phyloP scores from a whole-genome alignment of 1,284 basidiomycete species.

The Cronartium ribicola region DNA sequence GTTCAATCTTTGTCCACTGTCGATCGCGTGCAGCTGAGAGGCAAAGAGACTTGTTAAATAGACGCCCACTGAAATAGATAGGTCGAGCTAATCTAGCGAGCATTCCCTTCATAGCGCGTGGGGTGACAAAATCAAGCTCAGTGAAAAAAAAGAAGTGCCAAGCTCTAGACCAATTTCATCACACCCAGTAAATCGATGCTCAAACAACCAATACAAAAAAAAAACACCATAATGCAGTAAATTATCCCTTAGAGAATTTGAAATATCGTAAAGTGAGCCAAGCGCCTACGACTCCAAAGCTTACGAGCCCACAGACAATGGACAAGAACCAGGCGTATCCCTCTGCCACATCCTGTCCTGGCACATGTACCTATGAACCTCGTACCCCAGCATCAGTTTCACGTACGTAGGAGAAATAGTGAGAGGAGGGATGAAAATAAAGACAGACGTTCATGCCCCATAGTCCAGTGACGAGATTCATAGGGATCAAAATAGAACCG shows the following conservation, averaged over 20 bases:
- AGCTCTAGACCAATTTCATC: too few species aligned
- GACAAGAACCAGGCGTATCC: constrained; percentile 48
- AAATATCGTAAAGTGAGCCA: constrained; percentile 45
- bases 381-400: neutral
- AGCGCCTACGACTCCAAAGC: constrained; percentile 46
- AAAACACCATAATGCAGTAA: too few species aligned
- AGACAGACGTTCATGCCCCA: constrained; percentile 76
- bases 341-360: constrained; percentile 65
- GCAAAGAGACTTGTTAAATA: too few species aligned
- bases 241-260: constrained; percentile 21
- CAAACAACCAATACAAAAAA: too few species aligned
- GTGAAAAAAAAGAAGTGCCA: too few species aligned
- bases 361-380: constrained; percentile 63
- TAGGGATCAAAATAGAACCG: constrained; percentile 83
- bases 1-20: too few species aligned
- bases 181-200: too few species aligned
- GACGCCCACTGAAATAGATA: too few species aligned
- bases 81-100: too few species aligned
- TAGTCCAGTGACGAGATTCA: constrained; percentile 58
- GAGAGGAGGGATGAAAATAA: neutral
- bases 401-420: neutral
- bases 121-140: too few species aligned
- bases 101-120: too few species aligned
- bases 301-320: constrained; percentile 46
- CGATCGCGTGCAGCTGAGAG: too few species aligned